phyloP scores from a whole-genome alignment of 163 green algal genomes.

The Scenedesmus sp. region DNA sequence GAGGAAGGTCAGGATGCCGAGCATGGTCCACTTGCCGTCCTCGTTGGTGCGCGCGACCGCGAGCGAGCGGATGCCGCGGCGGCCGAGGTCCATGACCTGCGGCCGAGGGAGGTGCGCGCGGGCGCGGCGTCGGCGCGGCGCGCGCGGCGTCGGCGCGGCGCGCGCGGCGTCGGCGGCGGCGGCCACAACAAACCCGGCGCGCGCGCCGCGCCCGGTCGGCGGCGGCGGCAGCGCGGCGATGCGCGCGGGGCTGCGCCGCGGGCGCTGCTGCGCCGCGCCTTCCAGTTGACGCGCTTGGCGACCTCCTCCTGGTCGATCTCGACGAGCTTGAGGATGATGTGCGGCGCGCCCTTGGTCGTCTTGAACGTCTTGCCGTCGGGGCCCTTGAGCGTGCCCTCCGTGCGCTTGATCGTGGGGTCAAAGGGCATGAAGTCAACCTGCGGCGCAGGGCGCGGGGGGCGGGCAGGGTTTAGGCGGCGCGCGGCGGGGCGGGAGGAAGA shows the following conservation, averaged over 20 bases:
- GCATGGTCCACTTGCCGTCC: constrained; percentile 68
- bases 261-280: constrained; percentile 9
- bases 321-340: constrained; percentile 80
- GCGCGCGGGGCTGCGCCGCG: too few relatives aligned
- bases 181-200: too few relatives aligned
- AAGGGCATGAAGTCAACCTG: constrained; percentile 84
- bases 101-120: too few relatives aligned
- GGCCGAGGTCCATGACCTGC: constrained; percentile 57
- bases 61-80: constrained; percentile 76
- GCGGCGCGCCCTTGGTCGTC: constrained; percentile 84
- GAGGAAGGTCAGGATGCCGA: constrained; percentile 89
- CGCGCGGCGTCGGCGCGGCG: too few relatives aligned
- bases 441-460: too few relatives aligned
- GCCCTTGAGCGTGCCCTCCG: constrained; percentile 70
- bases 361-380: constrained; percentile 73
- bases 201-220: too few relatives aligned
- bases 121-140: too few relatives aligned
- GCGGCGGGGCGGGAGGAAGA: too few relatives aligned
- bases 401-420: constrained; percentile 87
- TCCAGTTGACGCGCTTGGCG: constrained; percentile 54
- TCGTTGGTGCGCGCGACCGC: constrained; percentile 70
- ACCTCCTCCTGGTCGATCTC: constrained; percentile 46
- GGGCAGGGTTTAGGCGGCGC: too few relatives aligned
- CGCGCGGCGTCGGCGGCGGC: too few relatives aligned
- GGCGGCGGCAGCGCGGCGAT: too few relatives aligned